These are phyloP conservation scores for Saccharum officinarum DNA, from an alignment of 176 grass and related monocot species.

Conservation along the genomic window DNA sequence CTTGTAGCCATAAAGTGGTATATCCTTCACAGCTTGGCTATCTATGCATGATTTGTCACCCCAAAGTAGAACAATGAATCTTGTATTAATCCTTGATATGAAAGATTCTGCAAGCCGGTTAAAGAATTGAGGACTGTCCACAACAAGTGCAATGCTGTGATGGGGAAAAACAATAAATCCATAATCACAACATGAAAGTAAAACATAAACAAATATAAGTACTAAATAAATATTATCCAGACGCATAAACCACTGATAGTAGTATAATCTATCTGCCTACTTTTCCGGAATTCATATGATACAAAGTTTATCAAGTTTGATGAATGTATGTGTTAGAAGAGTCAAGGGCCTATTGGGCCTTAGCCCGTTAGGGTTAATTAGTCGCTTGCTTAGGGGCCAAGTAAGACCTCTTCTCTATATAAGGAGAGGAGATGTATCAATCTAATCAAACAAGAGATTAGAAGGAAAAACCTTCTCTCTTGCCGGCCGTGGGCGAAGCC, in stretches of 20 bases:
- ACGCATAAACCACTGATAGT: neutral
- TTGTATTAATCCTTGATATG: constrained; percentile 60
- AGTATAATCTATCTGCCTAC: neutral
- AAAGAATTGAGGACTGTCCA: constrained; percentile 84
- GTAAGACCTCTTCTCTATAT: no score
- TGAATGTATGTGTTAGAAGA: no score
- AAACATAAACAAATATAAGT: constrained; percentile 1
- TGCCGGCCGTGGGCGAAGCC: no score
- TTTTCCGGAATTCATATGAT: neutral
- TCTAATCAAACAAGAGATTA: no score
- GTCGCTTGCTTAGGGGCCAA: no score
- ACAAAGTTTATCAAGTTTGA: neutral
- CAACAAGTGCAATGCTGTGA: constrained; percentile 82
- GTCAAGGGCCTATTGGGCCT: no score
- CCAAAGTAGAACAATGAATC: constrained; percentile 95
- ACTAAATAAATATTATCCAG: constrained; percentile 2
- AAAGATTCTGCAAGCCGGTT: constrained; percentile 90
- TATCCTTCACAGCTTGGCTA: constrained; percentile 51
- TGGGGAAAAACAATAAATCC: constrained; percentile 32
- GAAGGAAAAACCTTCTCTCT: no score
- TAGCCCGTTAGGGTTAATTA: no score
- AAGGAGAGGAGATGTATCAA: no score
- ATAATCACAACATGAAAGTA: constrained; percentile 46
- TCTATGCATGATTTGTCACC: constrained; percentile 68
- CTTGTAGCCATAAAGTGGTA: constrained; percentile 79